phyloP scores from a whole-genome alignment of 2,329 filamentous ascomycete genomes.

The Colletotrichum neosansevieriae region DNA sequence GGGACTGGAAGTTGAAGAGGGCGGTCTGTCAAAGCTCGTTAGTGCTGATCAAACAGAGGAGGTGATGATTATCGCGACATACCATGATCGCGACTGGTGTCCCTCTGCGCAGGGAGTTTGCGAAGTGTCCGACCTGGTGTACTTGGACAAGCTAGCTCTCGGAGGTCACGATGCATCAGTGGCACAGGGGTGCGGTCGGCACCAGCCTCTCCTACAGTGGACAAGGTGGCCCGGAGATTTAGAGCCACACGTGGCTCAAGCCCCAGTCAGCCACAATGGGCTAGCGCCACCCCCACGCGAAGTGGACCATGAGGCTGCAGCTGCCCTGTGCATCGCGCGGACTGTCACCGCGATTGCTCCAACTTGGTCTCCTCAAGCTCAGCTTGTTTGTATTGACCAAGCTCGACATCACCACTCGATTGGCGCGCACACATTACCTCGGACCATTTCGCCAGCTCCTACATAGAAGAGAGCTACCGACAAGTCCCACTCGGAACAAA shows the following conservation, averaged over 20 bases:
- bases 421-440: background rate
- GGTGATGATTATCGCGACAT: slow-evolving; percentile 4
- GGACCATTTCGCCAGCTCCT: too few species aligned
- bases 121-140: slow-evolving; percentile 21
- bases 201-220: slow-evolving; percentile 29
- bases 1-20: slow-evolving; percentile 98
- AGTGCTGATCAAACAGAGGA: slow-evolving; percentile 1
- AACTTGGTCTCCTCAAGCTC: background rate
- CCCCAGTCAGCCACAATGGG: slow-evolving; percentile 18
- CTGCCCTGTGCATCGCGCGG: slow-evolving; percentile 17
- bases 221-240: slow-evolving; percentile 38
- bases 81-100: slow-evolving; percentile 44
- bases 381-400: background rate
- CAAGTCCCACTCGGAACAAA: background rate
- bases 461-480: too few species aligned
- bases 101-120: slow-evolving; percentile 25
- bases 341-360: slow-evolving; percentile 22
- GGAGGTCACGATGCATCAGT: slow-evolving; percentile 21
- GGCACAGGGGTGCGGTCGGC: slow-evolving; percentile 17
- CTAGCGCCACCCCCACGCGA: slow-evolving; percentile 24
- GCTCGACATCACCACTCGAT: background rate
- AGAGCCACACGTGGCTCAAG: slow-evolving; percentile 31
- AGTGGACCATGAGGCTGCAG: background rate
- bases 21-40: slow-evolving; percentile 73
- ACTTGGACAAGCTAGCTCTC: slow-evolving; percentile 24